Conservation (phyloP, 2,329 filamentous ascomycete species). For the Fusarium chaquense region DNA sequence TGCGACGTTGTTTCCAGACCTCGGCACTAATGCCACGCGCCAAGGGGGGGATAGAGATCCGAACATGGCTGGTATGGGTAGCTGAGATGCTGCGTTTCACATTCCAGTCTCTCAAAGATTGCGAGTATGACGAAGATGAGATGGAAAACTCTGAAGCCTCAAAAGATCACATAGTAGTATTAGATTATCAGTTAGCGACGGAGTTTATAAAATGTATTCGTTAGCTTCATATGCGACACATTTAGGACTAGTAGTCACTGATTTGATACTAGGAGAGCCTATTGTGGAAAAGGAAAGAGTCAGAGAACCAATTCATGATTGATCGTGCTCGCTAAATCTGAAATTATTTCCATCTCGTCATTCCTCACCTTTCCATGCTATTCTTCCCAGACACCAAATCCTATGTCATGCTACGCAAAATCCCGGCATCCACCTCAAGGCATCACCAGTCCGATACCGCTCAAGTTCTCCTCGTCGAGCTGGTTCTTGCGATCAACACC, state of each 20-base stretch:
- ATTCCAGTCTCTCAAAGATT: slow-evolving; percentile 16
- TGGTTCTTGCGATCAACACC: slow-evolving; percentile 85
- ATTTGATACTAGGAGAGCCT: background rate
- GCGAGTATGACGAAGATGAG: background rate
- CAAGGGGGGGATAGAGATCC: slow-evolving; percentile 3
- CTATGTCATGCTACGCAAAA: background rate
- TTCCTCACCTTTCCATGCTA: slow-evolving; percentile 21
- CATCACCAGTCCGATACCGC: slow-evolving; percentile 92
- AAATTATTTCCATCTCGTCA: slow-evolving; percentile 11
- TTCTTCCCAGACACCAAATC: background rate
- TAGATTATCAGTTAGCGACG: background rate
- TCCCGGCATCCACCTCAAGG: slow-evolving; percentile 44
- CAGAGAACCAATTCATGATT: slow-evolving; percentile 7
- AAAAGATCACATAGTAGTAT: background rate
- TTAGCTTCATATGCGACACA: background rate
- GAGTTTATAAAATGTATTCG: background rate
- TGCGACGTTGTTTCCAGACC: slow-evolving; percentile 7
- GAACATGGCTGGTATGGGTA: slow-evolving; percentile 15
- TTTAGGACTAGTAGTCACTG: background rate
- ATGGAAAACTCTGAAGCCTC: background rate
- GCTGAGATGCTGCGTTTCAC: slow-evolving; percentile 2
- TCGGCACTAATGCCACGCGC: slow-evolving; percentile 16
- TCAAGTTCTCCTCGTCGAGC: slow-evolving; percentile 80
- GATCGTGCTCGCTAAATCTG: slow-evolving; percentile 17
- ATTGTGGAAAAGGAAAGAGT: background rate